Conservation (phyloP, 345 rosid genomes). For the Acer saccharum region DNA sequence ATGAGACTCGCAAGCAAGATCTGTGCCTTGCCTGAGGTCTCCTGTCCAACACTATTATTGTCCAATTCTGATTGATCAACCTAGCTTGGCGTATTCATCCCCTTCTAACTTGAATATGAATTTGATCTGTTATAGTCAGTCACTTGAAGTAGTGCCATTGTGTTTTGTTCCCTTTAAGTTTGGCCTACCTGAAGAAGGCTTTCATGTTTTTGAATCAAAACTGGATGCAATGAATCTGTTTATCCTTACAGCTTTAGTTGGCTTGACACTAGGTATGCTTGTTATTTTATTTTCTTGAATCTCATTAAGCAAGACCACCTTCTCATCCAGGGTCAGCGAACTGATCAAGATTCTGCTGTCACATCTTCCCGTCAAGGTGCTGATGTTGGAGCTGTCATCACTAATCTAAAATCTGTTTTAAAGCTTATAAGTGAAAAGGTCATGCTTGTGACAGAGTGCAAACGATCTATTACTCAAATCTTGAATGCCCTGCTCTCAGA, state of each 20-base stretch:
- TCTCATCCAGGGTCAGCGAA: conserved; percentile 69
- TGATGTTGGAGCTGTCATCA: conserved; percentile 81
- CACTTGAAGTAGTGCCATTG: not conserved
- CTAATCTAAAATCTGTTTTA: conserved; percentile 78
- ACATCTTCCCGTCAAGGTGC: conserved; percentile 87
- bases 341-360: conserved; percentile 85
- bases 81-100: too few relatives aligned
- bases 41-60: not conserved
- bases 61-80: not conserved
- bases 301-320: conserved; percentile 25
- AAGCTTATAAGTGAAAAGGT: conserved; percentile 83
- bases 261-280: not conserved
- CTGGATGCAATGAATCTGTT: not conserved
- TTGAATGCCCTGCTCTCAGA: conserved; percentile 86
- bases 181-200: not conserved
- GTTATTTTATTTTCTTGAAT: conserved; percentile 14
- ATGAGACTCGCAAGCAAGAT: too few relatives aligned
- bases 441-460: conserved; percentile 89
- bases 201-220: not conserved
- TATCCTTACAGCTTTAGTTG: not conserved
- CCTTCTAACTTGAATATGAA: not conserved
- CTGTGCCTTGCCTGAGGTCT: not conserved
- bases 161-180: not conserved
- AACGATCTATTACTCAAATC: conserved; percentile 70
- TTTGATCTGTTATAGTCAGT: not conserved